A percentile compares a stretch with the other conserved stretches of the same genome.
phyloP scores from a whole-genome alignment of 805 yeast genomes.

The Schizosaccharomyces cryophilus region DNA sequence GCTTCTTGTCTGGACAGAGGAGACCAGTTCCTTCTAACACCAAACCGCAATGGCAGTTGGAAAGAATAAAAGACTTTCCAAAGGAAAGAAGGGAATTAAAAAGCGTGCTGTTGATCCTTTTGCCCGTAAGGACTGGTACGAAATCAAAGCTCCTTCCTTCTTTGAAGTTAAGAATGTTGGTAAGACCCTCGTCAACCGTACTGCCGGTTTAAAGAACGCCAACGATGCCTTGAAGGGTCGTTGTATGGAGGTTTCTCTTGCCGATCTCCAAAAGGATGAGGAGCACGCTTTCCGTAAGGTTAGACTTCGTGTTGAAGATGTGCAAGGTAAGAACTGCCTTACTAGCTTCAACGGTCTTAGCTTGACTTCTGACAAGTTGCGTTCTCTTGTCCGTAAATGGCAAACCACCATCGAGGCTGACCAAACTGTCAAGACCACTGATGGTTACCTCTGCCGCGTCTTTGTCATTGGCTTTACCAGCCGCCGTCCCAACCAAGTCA shows the following conservation, averaged over 20 bases:
- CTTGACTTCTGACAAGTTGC: slow-evolving; percentile 91
- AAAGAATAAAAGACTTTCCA: slow-evolving; percentile 60
- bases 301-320: slow-evolving; percentile 94
- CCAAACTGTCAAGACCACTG: slow-evolving; percentile 93
- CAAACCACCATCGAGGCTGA: slow-evolving; percentile 94
- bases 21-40: neutral
- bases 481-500: slow-evolving; percentile 89
- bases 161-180: slow-evolving; percentile 97
- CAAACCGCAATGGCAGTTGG: slow-evolving; percentile 39
- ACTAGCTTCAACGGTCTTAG: slow-evolving; percentile 99
- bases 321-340: slow-evolving; percentile 92
- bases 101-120: slow-evolving; percentile 98
- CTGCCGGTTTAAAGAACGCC: slow-evolving; percentile 92
- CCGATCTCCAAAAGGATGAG: slow-evolving; percentile 87
- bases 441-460: slow-evolving; percentile 88
- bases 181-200: slow-evolving; percentile 93
- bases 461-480: slow-evolving; percentile 97
- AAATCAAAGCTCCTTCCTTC: slow-evolving; percentile 95
- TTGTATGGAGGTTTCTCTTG: slow-evolving; percentile 82
- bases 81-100: slow-evolving; percentile 93
- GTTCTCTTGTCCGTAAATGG: slow-evolving; percentile 97
- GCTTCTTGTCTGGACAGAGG: neutral
- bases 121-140: slow-evolving; percentile 88
- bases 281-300: slow-evolving; percentile 95
- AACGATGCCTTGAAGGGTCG: slow-evolving; percentile 96